These are phyloP conservation scores for Xylaria sp. DNA, from an alignment of 2,329 filamentous ascomycete species.

Conservation along the genomic window DNA sequence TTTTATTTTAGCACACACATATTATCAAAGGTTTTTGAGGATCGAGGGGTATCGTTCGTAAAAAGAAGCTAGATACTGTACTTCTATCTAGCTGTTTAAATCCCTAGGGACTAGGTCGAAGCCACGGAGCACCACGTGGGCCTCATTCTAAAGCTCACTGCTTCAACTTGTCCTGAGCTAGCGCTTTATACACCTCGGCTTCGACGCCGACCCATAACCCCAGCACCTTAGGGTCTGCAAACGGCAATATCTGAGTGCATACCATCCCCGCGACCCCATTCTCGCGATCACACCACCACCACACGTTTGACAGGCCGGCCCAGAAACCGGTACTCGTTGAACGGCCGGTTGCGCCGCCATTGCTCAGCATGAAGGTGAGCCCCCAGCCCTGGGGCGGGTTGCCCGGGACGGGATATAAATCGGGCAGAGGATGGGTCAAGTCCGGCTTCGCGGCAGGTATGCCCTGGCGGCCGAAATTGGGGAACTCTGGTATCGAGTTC, in stretches of 20 bases:
- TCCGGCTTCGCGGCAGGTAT: conserved; percentile 61
- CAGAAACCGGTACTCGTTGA: conserved; percentile 64
- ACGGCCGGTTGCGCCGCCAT: conserved; percentile 61
- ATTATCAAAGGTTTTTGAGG: too few relatives aligned
- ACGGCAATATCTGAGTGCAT: conserved; percentile 62
- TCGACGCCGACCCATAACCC: conserved; percentile 56
- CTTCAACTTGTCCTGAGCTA: conserved; percentile 13
- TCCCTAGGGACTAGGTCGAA: neutral
- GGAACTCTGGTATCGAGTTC: conserved; percentile 69
- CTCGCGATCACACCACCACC: conserved; percentile 72
- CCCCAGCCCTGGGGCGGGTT: conserved; percentile 73
- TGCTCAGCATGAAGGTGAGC: conserved; percentile 65
- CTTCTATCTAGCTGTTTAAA: neutral
- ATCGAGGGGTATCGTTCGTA: too few relatives aligned
- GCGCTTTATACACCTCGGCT: conserved; percentile 51
- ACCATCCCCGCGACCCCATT: conserved; percentile 66
- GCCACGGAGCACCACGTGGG: neutral
- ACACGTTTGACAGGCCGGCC: conserved; percentile 70
- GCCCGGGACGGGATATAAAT: conserved; percentile 60
- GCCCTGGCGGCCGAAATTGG: conserved; percentile 61
- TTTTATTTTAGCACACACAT: too few relatives aligned
- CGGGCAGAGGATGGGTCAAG: conserved; percentile 59
- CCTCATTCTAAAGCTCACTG: neutral
- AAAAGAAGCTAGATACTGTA: too few relatives aligned
- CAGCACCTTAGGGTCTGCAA: conserved; percentile 57